Conservation (phyloP, 805 yeast species). For the Candida insectorum region DNA sequence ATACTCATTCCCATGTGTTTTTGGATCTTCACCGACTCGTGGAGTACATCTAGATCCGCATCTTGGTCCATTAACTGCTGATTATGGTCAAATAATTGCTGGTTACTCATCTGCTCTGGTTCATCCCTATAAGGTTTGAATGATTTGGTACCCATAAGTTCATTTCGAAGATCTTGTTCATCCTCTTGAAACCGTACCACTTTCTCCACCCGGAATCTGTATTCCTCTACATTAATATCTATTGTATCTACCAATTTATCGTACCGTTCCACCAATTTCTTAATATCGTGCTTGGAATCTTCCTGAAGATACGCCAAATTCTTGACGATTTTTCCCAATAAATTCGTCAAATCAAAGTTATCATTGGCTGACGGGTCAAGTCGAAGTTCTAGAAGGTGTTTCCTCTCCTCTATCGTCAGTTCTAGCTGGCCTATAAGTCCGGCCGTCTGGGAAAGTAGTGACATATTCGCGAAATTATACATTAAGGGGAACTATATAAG, state of each 20-base stretch:
- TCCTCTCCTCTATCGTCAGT: constrained; percentile 3
- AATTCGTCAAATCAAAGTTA: constrained; percentile 31
- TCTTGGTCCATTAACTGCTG: constrained; percentile 39
- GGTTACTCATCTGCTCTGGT: constrained; percentile 18
- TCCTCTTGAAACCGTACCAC: constrained; percentile 39
- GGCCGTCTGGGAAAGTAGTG: constrained; percentile 11
- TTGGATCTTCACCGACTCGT: constrained; percentile 31
- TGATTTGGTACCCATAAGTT: constrained; percentile 31
- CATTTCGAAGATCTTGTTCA: constrained; percentile 21
- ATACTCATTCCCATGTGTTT: constrained; percentile 38
- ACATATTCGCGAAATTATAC: too few relatives aligned
- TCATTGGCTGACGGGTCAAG: constrained; percentile 39
- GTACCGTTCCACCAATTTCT: constrained; percentile 14
- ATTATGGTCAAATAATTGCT: constrained; percentile 40
- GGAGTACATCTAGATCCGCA: constrained; percentile 30
- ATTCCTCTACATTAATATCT: constrained; percentile 27
- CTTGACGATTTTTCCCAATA: constrained; percentile 23
- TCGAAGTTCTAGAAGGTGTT: constrained; percentile 16
- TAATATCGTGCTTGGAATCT: constrained; percentile 20
- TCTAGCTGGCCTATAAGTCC: constrained; percentile 26
- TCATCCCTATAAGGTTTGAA: constrained; percentile 37
- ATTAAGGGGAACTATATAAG: constrained; percentile 10
- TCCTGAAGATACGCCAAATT: constrained; percentile 26
- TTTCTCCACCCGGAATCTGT: constrained; percentile 20
- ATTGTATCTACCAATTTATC: constrained; percentile 15